These are phyloP conservation scores for Articulospora tetracladia DNA, from an alignment of 495 filamentous ascomycete genomes.

Conservation along the genomic window DNA sequence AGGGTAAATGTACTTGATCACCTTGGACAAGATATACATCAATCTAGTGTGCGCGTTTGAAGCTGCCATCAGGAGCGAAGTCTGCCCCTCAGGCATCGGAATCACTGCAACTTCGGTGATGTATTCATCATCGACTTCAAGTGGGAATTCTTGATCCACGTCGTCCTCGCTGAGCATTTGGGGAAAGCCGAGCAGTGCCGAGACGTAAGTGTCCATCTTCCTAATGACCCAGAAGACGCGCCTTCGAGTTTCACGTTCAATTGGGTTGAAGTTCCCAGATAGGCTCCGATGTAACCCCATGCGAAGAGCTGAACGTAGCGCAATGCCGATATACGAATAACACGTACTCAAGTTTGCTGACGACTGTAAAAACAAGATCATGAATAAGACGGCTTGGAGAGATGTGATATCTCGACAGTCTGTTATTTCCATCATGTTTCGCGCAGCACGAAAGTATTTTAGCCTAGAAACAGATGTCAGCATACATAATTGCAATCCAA, in stretches of 20 bases:
- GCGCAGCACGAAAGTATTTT: conserved; percentile 79
- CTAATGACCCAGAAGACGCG: conserved; percentile 87
- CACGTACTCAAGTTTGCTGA: conserved; percentile 90
- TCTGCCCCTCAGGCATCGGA: conserved; percentile 67
- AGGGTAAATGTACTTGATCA: conserved; percentile 87
- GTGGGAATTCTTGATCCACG: conserved; percentile 83
- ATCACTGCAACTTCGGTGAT: conserved; percentile 75
- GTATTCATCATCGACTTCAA: conserved; percentile 86
- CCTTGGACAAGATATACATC: conserved; percentile 74
- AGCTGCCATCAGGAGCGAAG: conserved; percentile 72
- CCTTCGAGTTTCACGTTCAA: conserved; percentile 80
- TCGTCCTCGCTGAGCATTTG: conserved; percentile 82
- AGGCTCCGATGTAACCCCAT: conserved; percentile 86
- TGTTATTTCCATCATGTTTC: conserved; percentile 76
- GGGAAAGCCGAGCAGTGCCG: conserved; percentile 82
- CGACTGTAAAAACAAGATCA: conserved; percentile 89
- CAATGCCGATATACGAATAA: conserved; percentile 90
- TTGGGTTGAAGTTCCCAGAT: conserved; percentile 67
- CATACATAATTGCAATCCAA: neutral
- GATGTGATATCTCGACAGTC: conserved; percentile 85
- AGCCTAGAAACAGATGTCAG: too few relatives aligned
- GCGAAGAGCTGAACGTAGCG: conserved; percentile 76
- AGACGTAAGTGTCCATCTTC: conserved; percentile 93
- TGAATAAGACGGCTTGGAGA: conserved; percentile 83
- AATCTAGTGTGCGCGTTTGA: conserved; percentile 82